Evolutionary conservation across 768 basidiomycete species (phyloP).

Genomic region (Russula lepida): DNA sequence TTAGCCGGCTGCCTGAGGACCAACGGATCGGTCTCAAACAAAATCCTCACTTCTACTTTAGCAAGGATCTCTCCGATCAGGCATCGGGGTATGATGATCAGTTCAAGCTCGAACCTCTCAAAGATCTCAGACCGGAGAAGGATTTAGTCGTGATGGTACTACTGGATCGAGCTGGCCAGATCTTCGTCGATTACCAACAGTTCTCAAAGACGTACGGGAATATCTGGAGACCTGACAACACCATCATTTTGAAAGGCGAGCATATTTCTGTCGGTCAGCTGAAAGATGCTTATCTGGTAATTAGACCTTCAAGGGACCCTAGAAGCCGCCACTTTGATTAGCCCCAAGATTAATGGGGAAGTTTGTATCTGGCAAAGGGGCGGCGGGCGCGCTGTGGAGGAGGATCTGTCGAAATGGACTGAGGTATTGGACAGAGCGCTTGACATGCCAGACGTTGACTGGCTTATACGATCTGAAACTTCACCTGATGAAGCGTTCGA

Average conservation of each 20-base stretch:
- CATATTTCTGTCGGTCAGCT: not conserved
- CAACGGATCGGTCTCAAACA: constrained; percentile 16
- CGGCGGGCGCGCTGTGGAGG: not conserved
- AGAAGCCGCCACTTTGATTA: constrained; percentile 8
- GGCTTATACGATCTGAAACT: constrained; percentile 17
- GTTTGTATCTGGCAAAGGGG: constrained; percentile 19
- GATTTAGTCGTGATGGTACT: constrained; percentile 12
- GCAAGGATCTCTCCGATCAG: constrained; percentile 12
- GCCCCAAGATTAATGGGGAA: not conserved
- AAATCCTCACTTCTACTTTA: constrained; percentile 15
- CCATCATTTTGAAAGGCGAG: constrained; percentile 14
- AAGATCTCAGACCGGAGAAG: constrained; percentile 13
- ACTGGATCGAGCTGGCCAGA: constrained; percentile 12
- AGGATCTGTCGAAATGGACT: constrained; percentile 12
- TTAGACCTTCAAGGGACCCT: constrained; percentile 17
- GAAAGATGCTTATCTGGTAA: not conserved
- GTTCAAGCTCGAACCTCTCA: constrained; percentile 12
- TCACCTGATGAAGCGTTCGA: constrained; percentile 13
- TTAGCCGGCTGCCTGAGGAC: constrained; percentile 16
- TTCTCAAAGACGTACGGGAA: constrained; percentile 17
- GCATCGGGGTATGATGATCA: constrained; percentile 3
- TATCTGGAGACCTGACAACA: constrained; percentile 11
- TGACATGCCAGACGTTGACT: constrained; percentile 8
- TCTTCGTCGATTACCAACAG: constrained; percentile 15
- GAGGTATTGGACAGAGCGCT: constrained; percentile 9